Conservation (phyloP, 2,329 filamentous ascomycete species). For the Microdochium nivale region DNA sequence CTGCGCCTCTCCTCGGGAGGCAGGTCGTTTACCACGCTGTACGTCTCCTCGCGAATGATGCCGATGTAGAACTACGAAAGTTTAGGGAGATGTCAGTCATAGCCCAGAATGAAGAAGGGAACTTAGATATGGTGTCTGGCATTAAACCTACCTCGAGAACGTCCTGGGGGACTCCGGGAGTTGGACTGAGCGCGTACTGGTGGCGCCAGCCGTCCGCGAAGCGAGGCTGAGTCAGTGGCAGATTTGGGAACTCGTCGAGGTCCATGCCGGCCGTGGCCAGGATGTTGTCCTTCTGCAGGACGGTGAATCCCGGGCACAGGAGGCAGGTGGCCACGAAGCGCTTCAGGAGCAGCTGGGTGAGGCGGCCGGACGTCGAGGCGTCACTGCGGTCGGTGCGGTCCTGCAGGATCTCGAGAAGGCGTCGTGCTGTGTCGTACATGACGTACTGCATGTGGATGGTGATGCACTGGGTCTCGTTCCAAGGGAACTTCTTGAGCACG, state of each 20-base stretch:
- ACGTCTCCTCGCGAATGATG: constrained; percentile 44
- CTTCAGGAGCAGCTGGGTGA: constrained; percentile 44
- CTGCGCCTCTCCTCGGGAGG: constrained; percentile 31
- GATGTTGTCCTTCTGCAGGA: constrained; percentile 53
- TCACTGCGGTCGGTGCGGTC: constrained; percentile 28
- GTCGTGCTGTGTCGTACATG: constrained; percentile 40
- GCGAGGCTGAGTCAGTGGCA: constrained; percentile 32
- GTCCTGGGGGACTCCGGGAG: constrained; percentile 38
- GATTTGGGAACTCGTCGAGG: constrained; percentile 19
- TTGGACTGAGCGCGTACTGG: constrained; percentile 41
- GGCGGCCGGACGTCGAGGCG: constrained; percentile 25
- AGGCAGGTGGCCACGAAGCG: constrained; percentile 45
- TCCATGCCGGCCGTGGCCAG: constrained; percentile 30
- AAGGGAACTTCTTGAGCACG: constrained; percentile 54
- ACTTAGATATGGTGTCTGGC: too few relatives aligned
- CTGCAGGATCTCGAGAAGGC: constrained; percentile 38
- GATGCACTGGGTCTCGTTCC: constrained; percentile 48
- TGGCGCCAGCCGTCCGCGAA: constrained; percentile 41
- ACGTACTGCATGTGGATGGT: constrained; percentile 47
- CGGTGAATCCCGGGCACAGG: constrained; percentile 51
- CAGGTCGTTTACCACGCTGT: constrained; percentile 26
- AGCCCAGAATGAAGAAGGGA: too few relatives aligned
- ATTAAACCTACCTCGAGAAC: constrained; percentile 40
- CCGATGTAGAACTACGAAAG: constrained; percentile 44
- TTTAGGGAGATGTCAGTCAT: not conserved